Percentiles rank a stretch among this genome's conserved stretches.
Evolutionary conservation across 805 yeast species (phyloP).

Genomic region (Blastobotrys terrestris): DNA sequence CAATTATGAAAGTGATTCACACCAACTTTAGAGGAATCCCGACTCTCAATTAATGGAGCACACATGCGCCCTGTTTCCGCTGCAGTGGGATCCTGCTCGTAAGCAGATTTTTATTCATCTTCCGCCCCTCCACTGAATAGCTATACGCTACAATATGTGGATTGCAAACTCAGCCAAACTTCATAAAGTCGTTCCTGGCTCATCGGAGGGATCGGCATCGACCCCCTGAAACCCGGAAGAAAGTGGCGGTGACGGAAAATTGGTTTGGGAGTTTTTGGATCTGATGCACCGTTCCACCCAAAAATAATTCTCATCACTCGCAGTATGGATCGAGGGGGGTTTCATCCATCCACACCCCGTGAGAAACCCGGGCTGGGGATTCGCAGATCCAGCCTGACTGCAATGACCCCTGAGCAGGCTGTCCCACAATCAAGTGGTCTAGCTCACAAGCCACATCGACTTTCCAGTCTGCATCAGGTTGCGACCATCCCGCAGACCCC

Average conservation of each 20-base stretch:
- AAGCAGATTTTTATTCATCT: too few species aligned
- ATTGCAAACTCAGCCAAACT: too few species aligned
- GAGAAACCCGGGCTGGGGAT: neutral
- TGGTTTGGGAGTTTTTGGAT: neutral
- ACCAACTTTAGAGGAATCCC: too few species aligned
- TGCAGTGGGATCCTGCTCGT: too few species aligned
- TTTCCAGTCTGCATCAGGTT: conserved; percentile 15
- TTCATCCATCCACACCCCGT: neutral
- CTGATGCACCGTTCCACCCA: neutral
- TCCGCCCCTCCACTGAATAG: too few species aligned
- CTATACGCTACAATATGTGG: too few species aligned
- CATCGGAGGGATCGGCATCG: neutral
- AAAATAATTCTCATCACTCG: neutral
- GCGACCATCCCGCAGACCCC: conserved; percentile 15
- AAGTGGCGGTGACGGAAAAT: neutral
- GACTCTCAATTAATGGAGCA: too few species aligned
- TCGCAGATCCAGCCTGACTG: neutral
- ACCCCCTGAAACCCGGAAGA: neutral
- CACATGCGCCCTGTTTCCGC: too few species aligned
- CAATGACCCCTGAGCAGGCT: neutral
- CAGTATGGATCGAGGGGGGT: neutral
- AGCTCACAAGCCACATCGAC: conserved; percentile 11
- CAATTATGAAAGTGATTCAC: too few species aligned
- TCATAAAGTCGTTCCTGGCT: neutral
- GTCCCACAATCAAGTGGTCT: neutral